A percentile compares a stretch with the other conserved stretches of the same genome.
phyloP scores from a whole-genome alignment of 2,329 filamentous ascomycete genomes.

The Diaporthe australafricana region DNA sequence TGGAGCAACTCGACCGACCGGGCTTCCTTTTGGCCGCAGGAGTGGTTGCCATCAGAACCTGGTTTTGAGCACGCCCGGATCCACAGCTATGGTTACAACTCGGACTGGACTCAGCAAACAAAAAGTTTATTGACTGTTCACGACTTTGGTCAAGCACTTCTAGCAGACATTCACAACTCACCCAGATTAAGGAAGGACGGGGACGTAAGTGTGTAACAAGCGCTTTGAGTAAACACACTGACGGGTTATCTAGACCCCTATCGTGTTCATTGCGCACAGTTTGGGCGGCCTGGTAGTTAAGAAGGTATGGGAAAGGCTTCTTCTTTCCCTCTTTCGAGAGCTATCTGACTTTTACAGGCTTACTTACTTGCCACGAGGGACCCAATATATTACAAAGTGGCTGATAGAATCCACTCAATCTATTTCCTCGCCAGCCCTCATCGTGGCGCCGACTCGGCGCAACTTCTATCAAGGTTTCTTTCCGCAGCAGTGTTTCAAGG shows the following conservation, averaged over 20 bases:
- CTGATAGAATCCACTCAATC: conserved; percentile 41
- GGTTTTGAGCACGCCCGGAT: conserved; percentile 45
- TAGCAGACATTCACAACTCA: too few species aligned
- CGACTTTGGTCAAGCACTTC: conserved; percentile 47
- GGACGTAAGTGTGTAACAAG: too few species aligned
- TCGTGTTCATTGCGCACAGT: conserved; percentile 50
- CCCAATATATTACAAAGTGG: too few species aligned
- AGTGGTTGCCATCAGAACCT: conserved; percentile 50
- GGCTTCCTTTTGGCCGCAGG: conserved; percentile 51
- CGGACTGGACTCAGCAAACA: conserved; percentile 46
- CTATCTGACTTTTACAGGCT: too few species aligned
- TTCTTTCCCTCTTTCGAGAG: too few species aligned
- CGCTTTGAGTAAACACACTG: too few species aligned
- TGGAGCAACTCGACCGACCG: conserved; percentile 46
- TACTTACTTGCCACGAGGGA: too few species aligned
- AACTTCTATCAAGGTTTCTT: too few species aligned
- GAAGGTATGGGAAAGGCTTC: too few species aligned
- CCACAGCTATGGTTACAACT: conserved; percentile 49
- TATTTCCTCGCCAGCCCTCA: conserved; percentile 49
- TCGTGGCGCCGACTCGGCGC: conserved; percentile 42
- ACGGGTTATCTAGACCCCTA: too few species aligned
- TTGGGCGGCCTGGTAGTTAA: conserved; percentile 51
- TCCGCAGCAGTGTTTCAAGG: too few species aligned
- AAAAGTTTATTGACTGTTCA: conserved; percentile 45
- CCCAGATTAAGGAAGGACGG: too few species aligned